Evolutionary conservation across 106 monocot genomes (phyloP).

Genomic region (Allium fistulosum): DNA sequence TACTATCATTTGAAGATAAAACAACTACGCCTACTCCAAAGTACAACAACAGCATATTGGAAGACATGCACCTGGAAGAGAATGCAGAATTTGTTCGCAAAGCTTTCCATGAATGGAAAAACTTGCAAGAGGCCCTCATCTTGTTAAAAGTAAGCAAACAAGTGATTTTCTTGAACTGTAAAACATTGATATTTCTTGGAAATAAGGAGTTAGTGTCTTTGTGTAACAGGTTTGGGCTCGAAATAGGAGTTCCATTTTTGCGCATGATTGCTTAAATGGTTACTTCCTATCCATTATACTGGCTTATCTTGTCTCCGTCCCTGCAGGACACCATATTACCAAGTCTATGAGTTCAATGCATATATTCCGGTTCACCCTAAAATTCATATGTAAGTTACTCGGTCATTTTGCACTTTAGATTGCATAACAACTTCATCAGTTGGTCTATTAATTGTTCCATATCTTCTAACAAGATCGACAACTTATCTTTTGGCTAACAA

Average conservation of each 20-base stretch:
- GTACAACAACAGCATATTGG: conserved; percentile 89
- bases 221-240: conserved; percentile 79
- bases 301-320: conserved; percentile 42
- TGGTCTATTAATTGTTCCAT: background rate
- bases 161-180: background rate
- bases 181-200: no score
- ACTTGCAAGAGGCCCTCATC: conserved; percentile 59
- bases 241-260: conserved; percentile 69
- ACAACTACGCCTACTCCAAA: conserved; percentile 54
- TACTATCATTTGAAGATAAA: conserved; percentile 24
- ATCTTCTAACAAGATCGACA: no score
- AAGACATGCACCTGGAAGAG: conserved; percentile 92
- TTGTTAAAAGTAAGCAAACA: conserved; percentile 65
- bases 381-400: conserved; percentile 53
- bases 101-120: conserved; percentile 49
- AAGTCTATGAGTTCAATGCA: conserved; percentile 69
- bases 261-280: conserved; percentile 86
- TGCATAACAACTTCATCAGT: conserved; percentile 1
- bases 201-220: background rate
- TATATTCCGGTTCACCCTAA: conserved; percentile 76
- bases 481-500: background rate
- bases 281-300: conserved; percentile 69
- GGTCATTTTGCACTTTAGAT: background rate
- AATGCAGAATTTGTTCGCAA: conserved; percentile 65
- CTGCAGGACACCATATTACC: conserved; percentile 53